Base-by-base conservation (phyloP, 1,284 basidiomycete species). In the Takashimella koratensis region DNA sequence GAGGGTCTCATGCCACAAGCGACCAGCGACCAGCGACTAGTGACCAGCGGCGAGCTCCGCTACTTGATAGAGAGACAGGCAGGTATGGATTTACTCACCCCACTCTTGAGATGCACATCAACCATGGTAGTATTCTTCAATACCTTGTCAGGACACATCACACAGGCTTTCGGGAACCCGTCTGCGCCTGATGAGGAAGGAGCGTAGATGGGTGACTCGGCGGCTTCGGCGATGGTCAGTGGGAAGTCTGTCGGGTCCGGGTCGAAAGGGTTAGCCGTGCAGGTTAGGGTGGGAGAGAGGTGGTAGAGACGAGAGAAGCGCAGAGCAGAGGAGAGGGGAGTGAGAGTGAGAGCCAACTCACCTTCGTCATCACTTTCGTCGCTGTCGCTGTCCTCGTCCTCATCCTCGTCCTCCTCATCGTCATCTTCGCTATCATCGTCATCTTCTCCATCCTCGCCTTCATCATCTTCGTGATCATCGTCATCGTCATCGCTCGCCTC, bases 141-240 rank as follows among this genome's bases (percentile, higher is more conserved):
- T 19, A 81, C 63, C 67, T 87, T 90, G 27, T 84, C 84, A 4
- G 86, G 88, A 71, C 89, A 92, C 8, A 87, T 68, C 3, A 87
- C 79, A 66, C 89, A 91, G 24, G 78, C 79, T 79, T 21, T 82
- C 78, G 47, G 83, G 19, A 53, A 59, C 21, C 53, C 24, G 10
- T 47, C 77, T 10, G 81, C 57, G 2, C 82, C 45, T 23, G 20
- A 1, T 1, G 50, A 39, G 30, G 49, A 81, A 25, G 84, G 71
- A 57, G 80, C 66, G 68, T 86, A 87, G 40, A 90, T 70, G 0
- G 89, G 86, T 53, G 86, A 78, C 11, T 73, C 71, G 36, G 87
- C 76, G 11, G 83, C 86, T 62, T 85, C 81, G 44, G 77, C 68
- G 44, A 90, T 77, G 2, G 83, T 79, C 61, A 88, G 79, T 4